Evolutionary conservation across 495 filamentous ascomycete species (phyloP).

Genomic region (Penicillium mononematosum): DNA sequence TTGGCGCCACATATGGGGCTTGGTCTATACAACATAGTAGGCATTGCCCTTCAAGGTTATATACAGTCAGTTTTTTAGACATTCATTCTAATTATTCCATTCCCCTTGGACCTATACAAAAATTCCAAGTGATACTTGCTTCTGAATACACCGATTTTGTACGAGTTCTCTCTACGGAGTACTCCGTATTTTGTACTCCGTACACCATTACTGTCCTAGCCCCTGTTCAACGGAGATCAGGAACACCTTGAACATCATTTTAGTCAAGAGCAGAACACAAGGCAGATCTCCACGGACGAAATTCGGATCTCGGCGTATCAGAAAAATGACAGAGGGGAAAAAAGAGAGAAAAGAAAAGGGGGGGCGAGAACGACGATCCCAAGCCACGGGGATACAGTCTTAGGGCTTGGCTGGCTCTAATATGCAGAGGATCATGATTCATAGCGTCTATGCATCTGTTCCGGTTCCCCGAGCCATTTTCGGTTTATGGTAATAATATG

Average conservation of each 20-base stretch:
- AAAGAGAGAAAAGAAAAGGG: conserved; percentile 7
- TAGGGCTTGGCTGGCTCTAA: conserved; percentile 15
- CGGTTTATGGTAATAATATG: neutral
- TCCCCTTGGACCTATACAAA: neutral
- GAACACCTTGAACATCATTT: neutral
- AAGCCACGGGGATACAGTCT: conserved; percentile 19
- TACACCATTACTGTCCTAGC: neutral
- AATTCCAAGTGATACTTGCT: neutral
- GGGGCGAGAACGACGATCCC: conserved; percentile 18
- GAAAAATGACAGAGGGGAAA: neutral
- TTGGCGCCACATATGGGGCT: neutral
- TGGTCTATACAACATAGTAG: neutral
- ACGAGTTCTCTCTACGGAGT: neutral
- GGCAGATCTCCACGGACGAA: conserved; percentile 17
- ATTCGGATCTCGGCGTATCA: conserved; percentile 19
- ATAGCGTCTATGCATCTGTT: conserved; percentile 13
- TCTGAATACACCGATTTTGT: neutral
- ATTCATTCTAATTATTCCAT: no score
- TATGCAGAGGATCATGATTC: conserved; percentile 13
- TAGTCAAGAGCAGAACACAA: neutral
- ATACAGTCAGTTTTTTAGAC: neutral
- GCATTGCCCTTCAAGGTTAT: neutral
- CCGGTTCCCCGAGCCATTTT: conserved; percentile 2
- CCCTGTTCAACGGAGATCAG: conserved; percentile 17
- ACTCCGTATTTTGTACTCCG: neutral